Evolutionary conservation across 192 early-diverging fungal species (phyloP).

Genomic region (Coemansia sp.): DNA sequence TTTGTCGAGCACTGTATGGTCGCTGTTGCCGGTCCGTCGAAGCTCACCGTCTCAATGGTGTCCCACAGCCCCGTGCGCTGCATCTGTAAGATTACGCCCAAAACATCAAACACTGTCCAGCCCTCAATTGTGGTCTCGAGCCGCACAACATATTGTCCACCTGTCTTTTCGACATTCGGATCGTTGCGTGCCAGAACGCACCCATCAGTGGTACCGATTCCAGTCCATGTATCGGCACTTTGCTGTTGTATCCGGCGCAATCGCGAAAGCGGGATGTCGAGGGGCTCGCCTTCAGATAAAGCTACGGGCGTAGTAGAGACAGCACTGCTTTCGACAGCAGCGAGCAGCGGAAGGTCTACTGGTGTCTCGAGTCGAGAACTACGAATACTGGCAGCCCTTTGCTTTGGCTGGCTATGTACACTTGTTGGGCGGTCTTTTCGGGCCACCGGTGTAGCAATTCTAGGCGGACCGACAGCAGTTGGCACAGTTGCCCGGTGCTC

Average conservation of each 20-base stretch:
- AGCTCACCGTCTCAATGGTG: constrained; percentile 5
- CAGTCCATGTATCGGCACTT: not conserved
- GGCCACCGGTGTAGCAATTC: not conserved
- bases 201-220: not conserved
- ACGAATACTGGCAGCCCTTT: too few species aligned
- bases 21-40: constrained; percentile 8
- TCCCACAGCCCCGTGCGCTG: constrained; percentile 28
- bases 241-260: not conserved
- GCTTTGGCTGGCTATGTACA: too few species aligned
- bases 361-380: too few species aligned
- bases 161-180: not conserved
- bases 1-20: constrained; percentile 8
- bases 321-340: too few species aligned
- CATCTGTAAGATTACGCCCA: constrained; percentile 12
- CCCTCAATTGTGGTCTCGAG: constrained; percentile 33
- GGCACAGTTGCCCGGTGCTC: not conserved
- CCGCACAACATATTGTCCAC: constrained; percentile 11
- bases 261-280: not conserved
- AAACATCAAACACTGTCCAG: constrained; percentile 44
- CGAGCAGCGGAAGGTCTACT: too few species aligned
- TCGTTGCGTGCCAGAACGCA: not conserved
- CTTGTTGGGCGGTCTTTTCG: not conserved
- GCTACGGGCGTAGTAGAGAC: too few species aligned
- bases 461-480: not conserved
- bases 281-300: not conserved